Conservation (phyloP, 2,329 filamentous ascomycete species). For the Botryotinia globosa region DNA sequence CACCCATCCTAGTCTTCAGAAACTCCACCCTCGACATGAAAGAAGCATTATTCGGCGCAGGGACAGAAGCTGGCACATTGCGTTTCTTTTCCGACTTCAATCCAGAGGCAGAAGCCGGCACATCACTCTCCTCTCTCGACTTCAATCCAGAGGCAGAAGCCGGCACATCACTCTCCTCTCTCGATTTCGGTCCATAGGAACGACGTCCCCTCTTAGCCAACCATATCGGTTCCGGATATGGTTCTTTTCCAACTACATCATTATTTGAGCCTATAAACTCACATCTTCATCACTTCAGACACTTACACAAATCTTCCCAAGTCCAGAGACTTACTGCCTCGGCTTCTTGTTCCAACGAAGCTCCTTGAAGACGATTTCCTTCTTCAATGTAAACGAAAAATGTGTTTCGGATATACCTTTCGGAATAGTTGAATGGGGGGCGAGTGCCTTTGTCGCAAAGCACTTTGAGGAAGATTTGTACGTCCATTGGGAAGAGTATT, state of each 20-base stretch:
- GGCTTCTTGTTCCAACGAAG: background rate
- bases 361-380: background rate
- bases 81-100: background rate
- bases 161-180: background rate
- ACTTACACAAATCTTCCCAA: background rate
- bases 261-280: background rate
- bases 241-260: background rate
- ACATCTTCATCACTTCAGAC: background rate
- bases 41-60: background rate
- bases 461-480: background rate
- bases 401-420: background rate
- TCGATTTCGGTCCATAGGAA: background rate
- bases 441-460: background rate
- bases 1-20: background rate
- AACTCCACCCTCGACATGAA: background rate
- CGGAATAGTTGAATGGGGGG: background rate
- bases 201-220: background rate
- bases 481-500: background rate
- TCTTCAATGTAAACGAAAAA: background rate
- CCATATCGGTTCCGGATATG: background rate
- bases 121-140: rapidly evolving
- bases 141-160: background rate
- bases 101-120: background rate
- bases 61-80: background rate
- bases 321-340: background rate